Base-by-base conservation (phyloP, 495 filamentous ascomycete genomes). In the Aspergillus cavernicola region DNA sequence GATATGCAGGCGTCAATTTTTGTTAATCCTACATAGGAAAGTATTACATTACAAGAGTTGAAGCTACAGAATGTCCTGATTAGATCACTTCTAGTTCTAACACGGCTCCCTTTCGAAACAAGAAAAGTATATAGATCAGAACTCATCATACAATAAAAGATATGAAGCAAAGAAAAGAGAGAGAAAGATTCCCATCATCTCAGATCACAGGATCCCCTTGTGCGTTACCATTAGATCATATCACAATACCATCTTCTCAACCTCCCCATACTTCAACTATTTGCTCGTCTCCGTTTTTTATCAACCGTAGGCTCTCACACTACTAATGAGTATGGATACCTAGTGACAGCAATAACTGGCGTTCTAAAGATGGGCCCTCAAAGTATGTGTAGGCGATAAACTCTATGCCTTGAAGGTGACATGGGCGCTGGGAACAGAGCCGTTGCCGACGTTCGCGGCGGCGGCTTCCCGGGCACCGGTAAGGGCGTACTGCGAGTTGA, bases 401-500 rank as follows among this genome's bases (percentile, higher is more conserved):
- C 15, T 53, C 37, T 61, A 64, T 29, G 53, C 68, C 70, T 72
- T 71, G 52, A 61, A 62, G 59, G 67, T 40, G 35, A 76, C 45
- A 49, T 73, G 63, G 46, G 72, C 73, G 57, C 63, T 74, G 57
- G 73, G 73, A 22, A 74, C 57, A 44, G 61, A 52, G 53, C 73
- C 73, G 47, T 68, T 43, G 35, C 65, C 69, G 45, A 69, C 65
- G 40, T 59, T 66, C 45, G 63, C 67, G 48, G 68, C 67, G 31
- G 73, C 72, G 35, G 66, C 65, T 51, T 76, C 62, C 47, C 69
- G 78, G 50, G 95, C 90, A 32, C 84, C 91, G n/a, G 68, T 68
- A 45, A 98, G 80, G 41, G 77, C 85, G 56, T 81, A 90, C 61
- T 96, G 91, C 37, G 74, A 82, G 6, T 76, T 61, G 58, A 97